These are phyloP conservation scores for Poa pratensis DNA, from an alignment of 176 grass and related monocot genomes.

Conservation along the genomic window DNA sequence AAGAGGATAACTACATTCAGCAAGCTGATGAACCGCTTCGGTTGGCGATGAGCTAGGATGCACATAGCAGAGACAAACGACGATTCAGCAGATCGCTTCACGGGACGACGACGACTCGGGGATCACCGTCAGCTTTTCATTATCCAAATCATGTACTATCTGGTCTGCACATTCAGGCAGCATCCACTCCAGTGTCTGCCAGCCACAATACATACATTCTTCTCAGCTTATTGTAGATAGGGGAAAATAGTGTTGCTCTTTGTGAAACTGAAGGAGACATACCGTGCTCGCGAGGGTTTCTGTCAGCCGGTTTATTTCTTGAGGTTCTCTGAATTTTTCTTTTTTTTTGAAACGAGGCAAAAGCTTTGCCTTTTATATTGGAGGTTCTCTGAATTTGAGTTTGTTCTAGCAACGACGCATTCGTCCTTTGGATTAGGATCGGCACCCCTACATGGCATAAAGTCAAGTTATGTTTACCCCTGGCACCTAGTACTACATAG, in stretches of 20 bases:
- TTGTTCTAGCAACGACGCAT: not conserved
- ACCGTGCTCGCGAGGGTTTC: not conserved
- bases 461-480: not conserved
- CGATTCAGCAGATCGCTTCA: not conserved
- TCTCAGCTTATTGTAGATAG: not conserved
- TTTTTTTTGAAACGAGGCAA: too few species aligned
- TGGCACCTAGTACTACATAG: not conserved
- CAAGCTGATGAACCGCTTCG: not conserved
- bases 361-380: too few species aligned
- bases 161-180: not conserved
- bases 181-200: not conserved
- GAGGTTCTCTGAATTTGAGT: not conserved
- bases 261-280: not conserved
- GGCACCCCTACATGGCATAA: slow-evolving; percentile 13
- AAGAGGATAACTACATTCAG: not conserved
- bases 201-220: slow-evolving; percentile 1
- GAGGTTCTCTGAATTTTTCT: not conserved
- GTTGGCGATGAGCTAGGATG: not conserved
- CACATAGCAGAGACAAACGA: not conserved
- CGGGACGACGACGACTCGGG: not conserved
- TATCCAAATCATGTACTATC: not conserved
- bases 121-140: not conserved
- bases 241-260: not conserved
- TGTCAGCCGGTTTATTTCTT: not conserved
- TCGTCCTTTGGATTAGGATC: not conserved